Conservation (phyloP, 768 basidiomycete species). For the Suillus clintonianus region DNA sequence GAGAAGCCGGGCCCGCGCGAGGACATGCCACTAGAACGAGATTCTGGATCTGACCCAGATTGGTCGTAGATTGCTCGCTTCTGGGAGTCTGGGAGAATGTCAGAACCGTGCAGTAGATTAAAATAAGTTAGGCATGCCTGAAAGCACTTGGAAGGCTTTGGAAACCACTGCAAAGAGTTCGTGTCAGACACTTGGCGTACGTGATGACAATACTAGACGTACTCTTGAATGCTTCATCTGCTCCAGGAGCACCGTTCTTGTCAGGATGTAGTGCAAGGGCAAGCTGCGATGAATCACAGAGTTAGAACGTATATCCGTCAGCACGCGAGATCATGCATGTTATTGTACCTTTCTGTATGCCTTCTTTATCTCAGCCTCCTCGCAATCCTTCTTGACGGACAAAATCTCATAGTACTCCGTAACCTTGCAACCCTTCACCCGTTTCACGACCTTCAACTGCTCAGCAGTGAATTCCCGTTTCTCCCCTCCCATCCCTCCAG, state of each 20-base stretch:
- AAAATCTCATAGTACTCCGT: constrained; percentile 95
- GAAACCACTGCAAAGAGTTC: constrained; percentile 74
- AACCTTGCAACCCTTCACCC: constrained; percentile 82
- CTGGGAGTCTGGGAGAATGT: constrained; percentile 62
- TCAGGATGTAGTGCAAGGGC: constrained; percentile 90
- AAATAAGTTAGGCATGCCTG: constrained; percentile 45
- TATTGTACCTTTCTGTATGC: constrained; percentile 88
- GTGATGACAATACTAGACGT: constrained; percentile 29
- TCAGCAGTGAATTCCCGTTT: constrained; percentile 89
- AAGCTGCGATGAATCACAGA: constrained; percentile 46
- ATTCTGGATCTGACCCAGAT: constrained; percentile 87
- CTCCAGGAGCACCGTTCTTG: constrained; percentile 96
- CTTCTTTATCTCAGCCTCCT: constrained; percentile 86
- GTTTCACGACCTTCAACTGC: constrained; percentile 79
- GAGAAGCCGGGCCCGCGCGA: constrained; percentile 54
- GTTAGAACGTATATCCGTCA: constrained; percentile 9
- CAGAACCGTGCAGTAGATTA: neutral
- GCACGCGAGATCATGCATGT: constrained; percentile 15
- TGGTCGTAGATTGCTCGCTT: constrained; percentile 87
- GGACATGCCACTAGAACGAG: constrained; percentile 71
- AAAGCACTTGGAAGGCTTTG: constrained; percentile 94
- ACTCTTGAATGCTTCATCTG: constrained; percentile 99
- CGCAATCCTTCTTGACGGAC: constrained; percentile 74
- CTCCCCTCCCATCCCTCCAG: constrained; percentile 65
- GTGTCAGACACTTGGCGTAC: neutral